Evolutionary conservation across 352 stramenopile genomes (phyloP), one percentile per base, ranked within the genome.

Genomic region (Pythium aphanidermatum): DNA sequence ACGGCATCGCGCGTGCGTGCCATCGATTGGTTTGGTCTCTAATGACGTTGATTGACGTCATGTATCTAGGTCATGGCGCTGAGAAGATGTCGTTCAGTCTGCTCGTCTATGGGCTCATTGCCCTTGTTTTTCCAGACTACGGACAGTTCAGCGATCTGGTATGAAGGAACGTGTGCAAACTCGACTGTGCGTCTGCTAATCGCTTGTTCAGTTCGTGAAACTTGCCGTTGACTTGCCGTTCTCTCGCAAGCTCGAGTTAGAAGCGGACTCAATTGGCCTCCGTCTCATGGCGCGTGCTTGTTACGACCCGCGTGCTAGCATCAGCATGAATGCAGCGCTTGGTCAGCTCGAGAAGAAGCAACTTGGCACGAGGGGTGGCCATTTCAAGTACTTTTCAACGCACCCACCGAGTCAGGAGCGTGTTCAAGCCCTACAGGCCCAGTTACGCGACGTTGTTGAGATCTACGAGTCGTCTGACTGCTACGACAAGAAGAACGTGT

Each of bases 301-400:
- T 51, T 69, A 65, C 39, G 55, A 64, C 25, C 60, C 60, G 2
- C 55, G 51, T 16, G 60, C 60, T 1, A 63, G 54, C 24, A 50
- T 63, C 20, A 27, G 52, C 20, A 60, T 69, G 38, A 53, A 56
- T 21, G 14, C 45, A 11, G 43, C 42, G 17, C 38, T 57, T 11
- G 46, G 47, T 4, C 6, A 44, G 21, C 27, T 63, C 7, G 19
- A 48, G 7, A 34, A 52, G 21, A 38, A 54, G 16, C 7, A 46
- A 20, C 23, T 16, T 10, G 48, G 34, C 29, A n/a, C n/a, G n/a
- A 19, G 26, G 13, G 44, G 8, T n/a, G 50, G 55, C 3, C 40
- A 74, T 16, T 46, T 74, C 53, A 88, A 86, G 45, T 88, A 88
- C 40, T 83, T 88, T 24, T 88, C 76, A 33, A 88, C 76, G 9